Evolutionary conservation across 306 rosid species (phyloP).

Genomic region (Gastrolobium bilobum): DNA sequence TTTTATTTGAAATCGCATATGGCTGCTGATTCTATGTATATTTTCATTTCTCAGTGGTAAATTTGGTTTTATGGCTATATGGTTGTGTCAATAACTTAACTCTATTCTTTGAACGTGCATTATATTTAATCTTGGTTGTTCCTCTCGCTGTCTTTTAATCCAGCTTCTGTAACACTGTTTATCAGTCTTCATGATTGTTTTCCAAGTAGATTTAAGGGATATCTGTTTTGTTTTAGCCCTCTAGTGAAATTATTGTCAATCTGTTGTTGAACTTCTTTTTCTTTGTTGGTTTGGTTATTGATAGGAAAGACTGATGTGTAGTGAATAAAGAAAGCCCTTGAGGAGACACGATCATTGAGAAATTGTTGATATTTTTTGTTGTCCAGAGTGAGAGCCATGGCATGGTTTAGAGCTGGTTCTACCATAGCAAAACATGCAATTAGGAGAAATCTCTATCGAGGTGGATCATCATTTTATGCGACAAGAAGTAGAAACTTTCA

Average conservation of each 20-base stretch:
- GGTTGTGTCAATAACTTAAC: background rate
- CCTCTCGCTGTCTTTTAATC: background rate
- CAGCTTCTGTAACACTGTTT: background rate
- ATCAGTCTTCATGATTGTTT: conserved; percentile 11
- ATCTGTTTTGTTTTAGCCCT: background rate
- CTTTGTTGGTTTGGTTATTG: conserved; percentile 15
- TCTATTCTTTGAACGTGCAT: background rate
- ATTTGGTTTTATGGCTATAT: background rate
- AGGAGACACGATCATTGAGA: conserved; percentile 10
- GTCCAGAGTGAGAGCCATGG: conserved; percentile 58
- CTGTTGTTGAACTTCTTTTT: background rate
- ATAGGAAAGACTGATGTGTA: conserved; percentile 31
- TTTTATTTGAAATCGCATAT: background rate
- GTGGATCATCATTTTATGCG: conserved; percentile 53
- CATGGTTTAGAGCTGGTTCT: conserved; percentile 85
- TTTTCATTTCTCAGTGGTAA: background rate
- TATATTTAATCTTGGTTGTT: background rate
- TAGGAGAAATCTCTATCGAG: conserved; percentile 61
- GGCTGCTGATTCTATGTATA: background rate
- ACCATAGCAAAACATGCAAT: conserved; percentile 69
- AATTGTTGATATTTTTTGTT: conserved; percentile 29
- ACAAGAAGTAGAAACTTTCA: conserved; percentile 67
- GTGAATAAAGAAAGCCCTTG: background rate
- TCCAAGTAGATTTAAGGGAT: background rate
- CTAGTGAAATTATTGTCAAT: background rate